Evolutionary conservation across 176 grass and related monocot genomes (phyloP), one percentile per base, ranked within the genome.

Genomic region (Musa acuminata): DNA sequence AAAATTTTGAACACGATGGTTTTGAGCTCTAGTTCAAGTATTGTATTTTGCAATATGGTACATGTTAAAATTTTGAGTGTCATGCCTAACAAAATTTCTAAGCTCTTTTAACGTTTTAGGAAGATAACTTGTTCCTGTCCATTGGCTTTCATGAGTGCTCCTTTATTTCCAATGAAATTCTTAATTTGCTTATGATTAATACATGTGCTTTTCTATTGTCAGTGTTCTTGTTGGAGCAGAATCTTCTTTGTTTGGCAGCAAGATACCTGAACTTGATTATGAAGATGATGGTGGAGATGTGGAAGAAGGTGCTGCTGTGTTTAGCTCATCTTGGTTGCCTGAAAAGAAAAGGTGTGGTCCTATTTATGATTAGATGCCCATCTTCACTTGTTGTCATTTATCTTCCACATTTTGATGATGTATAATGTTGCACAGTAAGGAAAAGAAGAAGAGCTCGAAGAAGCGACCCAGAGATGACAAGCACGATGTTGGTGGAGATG

Each of bases 341-440:
- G 87, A 98, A 80, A 97, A 93, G 90, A 97, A 88, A 82, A 86
- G 85, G 90, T 93, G 84, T 19, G 84, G 62, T 81, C 49, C 8
- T 50, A 49, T 29, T 12, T 75, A 51, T 59, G 17, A 8, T 23
- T 13, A 13, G 55, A 85, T 48, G 23, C 53, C 43, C 16, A 70
- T 64, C 29, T 64, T 75, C 75, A 22, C 26, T 59, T 49, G 2
- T 0, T 52, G 1, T 3, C 14, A 53, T 20, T 52, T 22, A 25
- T 57, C 0, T 21, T 59, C 12, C 1, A 16, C 5, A 67, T 75
- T 20, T 8, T 52, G 48, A 50, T 64, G 1, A 12, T 68, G 22
- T 35, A 8, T 78, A 85, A 85, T 82, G 64, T 79, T 50, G 27
- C 67, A 4, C 71, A 87, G 85, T 13, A 80, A 83, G 76, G 84